A percentile compares a stretch with the other conserved stretches of the same genome.
Conservation (phyloP, 192 early-diverging fungal species). For the Cetraspora pellucida region DNA sequence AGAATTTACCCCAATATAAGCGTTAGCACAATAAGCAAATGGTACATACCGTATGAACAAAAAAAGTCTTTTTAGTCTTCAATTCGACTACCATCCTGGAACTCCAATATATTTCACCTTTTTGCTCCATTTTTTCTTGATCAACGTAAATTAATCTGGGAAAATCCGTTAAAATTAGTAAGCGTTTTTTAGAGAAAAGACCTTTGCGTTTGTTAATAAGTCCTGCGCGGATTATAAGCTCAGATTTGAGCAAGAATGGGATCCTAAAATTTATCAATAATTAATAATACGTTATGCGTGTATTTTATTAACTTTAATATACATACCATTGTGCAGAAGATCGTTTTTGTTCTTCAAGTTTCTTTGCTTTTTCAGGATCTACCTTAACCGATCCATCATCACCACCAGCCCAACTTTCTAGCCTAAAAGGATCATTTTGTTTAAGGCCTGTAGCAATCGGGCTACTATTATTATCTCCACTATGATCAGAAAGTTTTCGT, state of each 20-base stretch:
- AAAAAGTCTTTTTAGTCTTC: conserved; percentile 63
- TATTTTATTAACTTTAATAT: not conserved
- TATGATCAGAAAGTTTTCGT: conserved; percentile 29
- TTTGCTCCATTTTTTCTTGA: conserved; percentile 52
- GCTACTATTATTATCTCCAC: conserved; percentile 18
- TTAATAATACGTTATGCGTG: not conserved
- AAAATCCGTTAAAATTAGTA: conserved; percentile 68
- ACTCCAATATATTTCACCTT: conserved; percentile 66
- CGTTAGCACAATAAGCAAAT: not conserved
- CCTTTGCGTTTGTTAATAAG: conserved; percentile 61
- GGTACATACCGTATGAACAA: conserved; percentile 60
- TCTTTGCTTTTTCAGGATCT: conserved; percentile 29
- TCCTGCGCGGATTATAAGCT: conserved; percentile 63
- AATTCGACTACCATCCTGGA: conserved; percentile 58
- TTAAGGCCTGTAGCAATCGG: conserved; percentile 33
- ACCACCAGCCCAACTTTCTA: conserved; percentile 28
- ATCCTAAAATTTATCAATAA: conserved; percentile 37
- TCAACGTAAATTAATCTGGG: conserved; percentile 71
- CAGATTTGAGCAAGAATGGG: conserved; percentile 50
- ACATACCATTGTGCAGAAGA: conserved; percentile 33
- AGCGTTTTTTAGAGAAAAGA: conserved; percentile 57
- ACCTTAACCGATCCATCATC: conserved; percentile 20
- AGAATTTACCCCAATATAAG: too few species aligned
- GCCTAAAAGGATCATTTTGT: conserved; percentile 44
- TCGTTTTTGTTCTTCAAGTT: conserved; percentile 30